phyloP scores from a whole-genome alignment of 1,284 basidiomycete genomes.

The Jaminaea rosea region DNA sequence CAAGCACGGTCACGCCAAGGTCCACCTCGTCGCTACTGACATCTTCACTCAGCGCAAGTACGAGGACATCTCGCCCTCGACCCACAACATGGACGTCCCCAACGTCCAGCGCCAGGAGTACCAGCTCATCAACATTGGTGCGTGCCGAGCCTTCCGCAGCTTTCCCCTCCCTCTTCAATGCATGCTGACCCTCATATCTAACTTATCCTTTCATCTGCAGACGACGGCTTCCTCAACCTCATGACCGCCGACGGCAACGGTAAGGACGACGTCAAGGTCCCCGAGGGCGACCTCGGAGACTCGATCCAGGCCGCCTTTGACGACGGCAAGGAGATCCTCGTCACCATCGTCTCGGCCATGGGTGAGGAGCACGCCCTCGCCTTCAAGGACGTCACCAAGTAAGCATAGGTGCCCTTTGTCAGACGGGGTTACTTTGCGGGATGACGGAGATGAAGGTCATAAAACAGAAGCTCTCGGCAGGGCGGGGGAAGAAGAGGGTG shows the following conservation, averaged over 20 bases:
- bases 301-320: conserved; percentile 69
- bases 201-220: conserved; percentile 7
- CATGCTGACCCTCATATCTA: too few relatives aligned
- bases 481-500: too few relatives aligned
- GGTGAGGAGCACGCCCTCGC: conserved; percentile 82
- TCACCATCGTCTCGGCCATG: conserved; percentile 88
- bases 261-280: conserved; percentile 94
- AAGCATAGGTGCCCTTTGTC: too few relatives aligned
- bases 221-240: conserved; percentile 76
- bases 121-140: conserved; percentile 62
- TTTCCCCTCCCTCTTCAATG: too few relatives aligned
- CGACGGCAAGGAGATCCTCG: conserved; percentile 69
- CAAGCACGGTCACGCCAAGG: conserved; percentile 96
- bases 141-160: neutral
- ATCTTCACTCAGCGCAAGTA: conserved; percentile 48
- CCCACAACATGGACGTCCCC: conserved; percentile 98
- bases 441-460: too few relatives aligned
- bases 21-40: conserved; percentile 92
- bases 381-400: conserved; percentile 44
- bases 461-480: too few relatives aligned
- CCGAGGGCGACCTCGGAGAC: conserved; percentile 73
- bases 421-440: too few relatives aligned
- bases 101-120: conserved; percentile 86
- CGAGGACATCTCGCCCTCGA: conserved; percentile 97
- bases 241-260: conserved; percentile 71